phyloP scores from a whole-genome alignment of 2,329 filamentous ascomycete species.

The Aspergillus amoenus region DNA sequence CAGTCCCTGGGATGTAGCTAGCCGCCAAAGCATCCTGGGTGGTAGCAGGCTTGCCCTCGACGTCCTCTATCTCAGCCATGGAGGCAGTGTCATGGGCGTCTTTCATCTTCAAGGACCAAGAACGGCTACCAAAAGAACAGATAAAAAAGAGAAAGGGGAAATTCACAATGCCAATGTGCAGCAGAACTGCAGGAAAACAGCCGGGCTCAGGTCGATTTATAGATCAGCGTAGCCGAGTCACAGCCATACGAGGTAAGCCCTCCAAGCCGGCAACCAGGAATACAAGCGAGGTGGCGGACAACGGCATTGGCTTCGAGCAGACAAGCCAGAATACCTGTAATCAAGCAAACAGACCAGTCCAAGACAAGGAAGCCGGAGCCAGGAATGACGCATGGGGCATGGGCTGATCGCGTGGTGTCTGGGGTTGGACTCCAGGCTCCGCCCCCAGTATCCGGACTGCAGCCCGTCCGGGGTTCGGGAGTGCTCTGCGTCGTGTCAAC shows the following conservation, averaged over 20 bases:
- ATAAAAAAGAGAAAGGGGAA: too few relatives aligned
- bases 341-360: too few relatives aligned
- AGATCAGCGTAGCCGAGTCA: background rate
- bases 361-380: background rate
- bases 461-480: background rate
- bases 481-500: background rate
- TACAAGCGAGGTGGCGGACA: too few relatives aligned
- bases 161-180: too few relatives aligned
- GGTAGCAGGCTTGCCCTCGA: background rate
- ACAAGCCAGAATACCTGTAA: too few relatives aligned
- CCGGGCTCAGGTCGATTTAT: background rate
- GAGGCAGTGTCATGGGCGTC: background rate
- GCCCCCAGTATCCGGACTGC: background rate
- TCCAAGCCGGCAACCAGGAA: too few relatives aligned
- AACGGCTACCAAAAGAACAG: too few relatives aligned
- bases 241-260: background rate
- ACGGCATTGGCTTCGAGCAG: too few relatives aligned
- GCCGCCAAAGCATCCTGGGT: background rate
- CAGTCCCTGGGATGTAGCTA: background rate
- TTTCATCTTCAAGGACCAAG: background rate
- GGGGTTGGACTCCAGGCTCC: background rate
- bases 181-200: too few relatives aligned
- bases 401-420: background rate
- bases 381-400: background rate
- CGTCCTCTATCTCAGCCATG: background rate